phyloP scores from a whole-genome alignment of 2,329 filamentous ascomycete genomes.

The Colletotrichum spinosum region DNA sequence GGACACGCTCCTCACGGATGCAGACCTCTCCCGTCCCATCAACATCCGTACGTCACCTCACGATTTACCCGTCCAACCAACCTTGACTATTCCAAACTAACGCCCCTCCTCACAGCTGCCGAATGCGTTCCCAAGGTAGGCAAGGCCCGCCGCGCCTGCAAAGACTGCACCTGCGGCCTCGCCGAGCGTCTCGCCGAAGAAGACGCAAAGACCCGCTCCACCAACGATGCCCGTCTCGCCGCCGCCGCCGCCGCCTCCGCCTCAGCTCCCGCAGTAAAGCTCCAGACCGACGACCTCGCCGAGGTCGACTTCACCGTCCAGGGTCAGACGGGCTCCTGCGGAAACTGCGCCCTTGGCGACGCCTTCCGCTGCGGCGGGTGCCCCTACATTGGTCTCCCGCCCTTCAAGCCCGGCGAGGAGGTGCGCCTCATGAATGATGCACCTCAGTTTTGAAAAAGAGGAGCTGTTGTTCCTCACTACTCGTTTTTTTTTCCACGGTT shows the following conservation, averaged over 20 bases:
- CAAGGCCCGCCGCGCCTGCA: constrained; percentile 80
- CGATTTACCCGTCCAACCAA: constrained; percentile 13
- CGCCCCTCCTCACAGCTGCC: constrained; percentile 64
- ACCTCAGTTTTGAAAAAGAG: constrained; percentile 74
- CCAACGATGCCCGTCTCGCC: constrained; percentile 74
- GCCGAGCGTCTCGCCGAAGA: constrained; percentile 72
- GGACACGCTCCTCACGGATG: constrained; percentile 85
- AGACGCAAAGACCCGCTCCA: constrained; percentile 72
- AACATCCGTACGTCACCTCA: constrained; percentile 76
- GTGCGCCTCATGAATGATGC: constrained; percentile 88
- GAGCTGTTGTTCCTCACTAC: not conserved
- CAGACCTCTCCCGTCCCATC: constrained; percentile 82
- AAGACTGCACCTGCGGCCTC: constrained; percentile 96
- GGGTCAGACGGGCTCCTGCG: constrained; percentile 94
- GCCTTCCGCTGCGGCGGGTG: constrained; percentile 81
- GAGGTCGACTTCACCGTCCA: constrained; percentile 98
- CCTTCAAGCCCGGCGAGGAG: constrained; percentile 97
- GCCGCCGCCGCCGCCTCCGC: constrained; percentile 74
- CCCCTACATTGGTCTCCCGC: constrained; percentile 90
- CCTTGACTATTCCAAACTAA: constrained; percentile 37
- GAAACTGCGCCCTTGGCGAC: constrained; percentile 93
- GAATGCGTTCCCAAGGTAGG: constrained; percentile 90
- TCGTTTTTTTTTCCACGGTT: not conserved
- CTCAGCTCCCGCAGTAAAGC: constrained; percentile 58
- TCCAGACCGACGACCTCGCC: constrained; percentile 80